Conservation (phyloP, 228 moss, liverwort and hornwort species). For the Sphagnum magellanicum region DNA sequence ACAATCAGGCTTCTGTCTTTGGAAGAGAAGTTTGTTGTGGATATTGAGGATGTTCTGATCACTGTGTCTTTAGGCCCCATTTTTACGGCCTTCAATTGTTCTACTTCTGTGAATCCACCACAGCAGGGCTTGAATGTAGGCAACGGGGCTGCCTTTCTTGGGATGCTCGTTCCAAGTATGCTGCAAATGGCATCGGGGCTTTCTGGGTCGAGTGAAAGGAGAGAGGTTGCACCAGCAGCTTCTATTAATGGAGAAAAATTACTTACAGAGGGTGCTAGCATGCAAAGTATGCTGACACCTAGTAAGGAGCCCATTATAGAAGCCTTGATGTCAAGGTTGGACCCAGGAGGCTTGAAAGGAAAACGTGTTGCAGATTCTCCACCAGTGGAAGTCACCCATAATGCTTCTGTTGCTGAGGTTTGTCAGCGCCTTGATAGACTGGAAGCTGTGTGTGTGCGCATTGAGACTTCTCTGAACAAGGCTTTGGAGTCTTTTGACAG, state of each 20-base stretch:
- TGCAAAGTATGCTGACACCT: conserved; percentile 1
- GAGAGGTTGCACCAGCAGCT: conserved; percentile 11
- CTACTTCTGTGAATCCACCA: too few relatives aligned
- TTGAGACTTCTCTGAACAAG: conserved; percentile 55
- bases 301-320: conserved; percentile 23
- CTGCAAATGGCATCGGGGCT: conserved; percentile 70
- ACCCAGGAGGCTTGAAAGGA: conserved; percentile 4
- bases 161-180: conserved; percentile 66
- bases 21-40: conserved; percentile 58
- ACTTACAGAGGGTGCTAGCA: conserved; percentile 9
- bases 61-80: conserved; percentile 45
- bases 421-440: conserved; percentile 61
- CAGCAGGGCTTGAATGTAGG: conserved; percentile 6
- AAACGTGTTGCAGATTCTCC: not conserved
- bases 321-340: conserved; percentile 16
- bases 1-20: conserved; percentile 72
- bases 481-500: conserved; percentile 69
- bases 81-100: conserved; percentile 8
- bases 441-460: conserved; percentile 64
- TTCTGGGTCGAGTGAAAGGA: conserved; percentile 40
- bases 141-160: conserved; percentile 29
- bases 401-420: conserved; percentile 28
- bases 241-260: conserved; percentile 10
- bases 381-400: conserved; percentile 16
- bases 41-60: conserved; percentile 43